These are phyloP conservation scores for Fusarium stilboides DNA, from an alignment of 2,329 filamentous ascomycete species.

Conservation along the genomic window DNA sequence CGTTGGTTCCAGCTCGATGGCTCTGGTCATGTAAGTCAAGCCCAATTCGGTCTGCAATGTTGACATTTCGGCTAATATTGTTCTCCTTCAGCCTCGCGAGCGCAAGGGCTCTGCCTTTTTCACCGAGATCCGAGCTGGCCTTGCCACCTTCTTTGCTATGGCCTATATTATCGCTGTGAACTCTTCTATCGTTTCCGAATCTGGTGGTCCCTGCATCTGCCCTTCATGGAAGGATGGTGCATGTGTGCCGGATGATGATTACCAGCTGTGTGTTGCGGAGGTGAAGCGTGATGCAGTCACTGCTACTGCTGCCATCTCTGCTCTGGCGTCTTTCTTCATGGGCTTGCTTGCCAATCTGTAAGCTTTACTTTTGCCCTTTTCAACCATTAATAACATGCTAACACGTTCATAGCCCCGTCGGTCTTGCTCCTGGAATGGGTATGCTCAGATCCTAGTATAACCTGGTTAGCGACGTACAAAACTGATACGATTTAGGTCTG, in stretches of 20 bases:
- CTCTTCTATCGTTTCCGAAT: slow-evolving; percentile 70
- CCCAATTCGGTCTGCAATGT: background rate
- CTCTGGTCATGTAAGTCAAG: slow-evolving; percentile 80
- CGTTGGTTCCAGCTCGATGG: slow-evolving; percentile 85
- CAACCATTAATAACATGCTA: slow-evolving; percentile 2
- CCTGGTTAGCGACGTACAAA: too few species aligned
- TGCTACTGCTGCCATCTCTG: slow-evolving; percentile 86
- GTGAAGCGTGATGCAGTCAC: slow-evolving; percentile 86
- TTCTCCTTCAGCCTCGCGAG: slow-evolving; percentile 70
- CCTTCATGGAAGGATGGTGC: slow-evolving; percentile 63
- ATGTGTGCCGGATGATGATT: slow-evolving; percentile 70
- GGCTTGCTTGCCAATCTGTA: slow-evolving; percentile 84
- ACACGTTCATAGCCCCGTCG: slow-evolving; percentile 52
- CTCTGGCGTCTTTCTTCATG: slow-evolving; percentile 86
- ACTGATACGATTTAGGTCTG: slow-evolving; percentile 62
- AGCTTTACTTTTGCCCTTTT: slow-evolving; percentile 45
- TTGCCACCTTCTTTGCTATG: slow-evolving; percentile 83
- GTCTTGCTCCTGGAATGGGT: slow-evolving; percentile 62
- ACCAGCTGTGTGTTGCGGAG: slow-evolving; percentile 73
- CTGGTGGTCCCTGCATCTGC: slow-evolving; percentile 84
- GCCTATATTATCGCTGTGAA: slow-evolving; percentile 70
- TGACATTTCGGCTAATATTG: background rate
- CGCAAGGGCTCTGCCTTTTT: slow-evolving; percentile 84
- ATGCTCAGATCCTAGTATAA: slow-evolving; percentile 24
- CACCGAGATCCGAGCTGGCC: slow-evolving; percentile 86